Percentiles rank a stretch among this genome's conserved stretches.
These are phyloP conservation scores for Calocybe gangraenosa DNA, from an alignment of 768 basidiomycete genomes.

Conservation along the genomic window DNA sequence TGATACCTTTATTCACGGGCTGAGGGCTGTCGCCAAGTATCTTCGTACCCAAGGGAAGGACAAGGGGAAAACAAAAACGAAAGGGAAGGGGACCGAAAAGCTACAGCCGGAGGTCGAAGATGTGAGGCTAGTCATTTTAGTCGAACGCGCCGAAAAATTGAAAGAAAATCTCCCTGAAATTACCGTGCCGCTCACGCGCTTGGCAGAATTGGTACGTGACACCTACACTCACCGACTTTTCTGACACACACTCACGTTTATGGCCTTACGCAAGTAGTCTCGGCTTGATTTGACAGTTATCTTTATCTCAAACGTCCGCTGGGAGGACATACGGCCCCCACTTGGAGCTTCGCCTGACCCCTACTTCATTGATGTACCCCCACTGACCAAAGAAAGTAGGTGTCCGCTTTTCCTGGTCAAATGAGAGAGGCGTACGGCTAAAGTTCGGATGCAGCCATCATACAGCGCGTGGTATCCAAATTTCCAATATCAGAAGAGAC, in stretches of 20 bases:
- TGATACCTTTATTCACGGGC: conserved; percentile 68
- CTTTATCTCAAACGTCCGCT: conserved; percentile 59
- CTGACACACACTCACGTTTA: no score
- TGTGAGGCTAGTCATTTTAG: conserved; percentile 51
- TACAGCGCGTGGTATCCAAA: conserved; percentile 33
- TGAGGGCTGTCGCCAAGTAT: conserved; percentile 33
- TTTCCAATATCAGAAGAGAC: conserved; percentile 23
- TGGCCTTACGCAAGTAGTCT: no score
- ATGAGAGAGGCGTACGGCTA: neutral
- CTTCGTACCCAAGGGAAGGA: conserved; percentile 18
- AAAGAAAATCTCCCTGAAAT: conserved; percentile 60
- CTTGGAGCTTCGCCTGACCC: conserved; percentile 72
- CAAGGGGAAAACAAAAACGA: conserved; percentile 22
- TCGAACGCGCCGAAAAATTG: conserved; percentile 68
- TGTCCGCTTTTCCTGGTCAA: neutral
- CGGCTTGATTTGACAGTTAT: conserved; percentile 55
- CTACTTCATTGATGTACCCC: conserved; percentile 54
- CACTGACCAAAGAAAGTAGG: conserved; percentile 55
- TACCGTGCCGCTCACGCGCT: conserved; percentile 64
- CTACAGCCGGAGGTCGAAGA: conserved; percentile 15
- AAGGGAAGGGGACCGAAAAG: conserved; percentile 17
- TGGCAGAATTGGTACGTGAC: conserved; percentile 62
- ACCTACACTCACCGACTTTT: no score
- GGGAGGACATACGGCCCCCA: conserved; percentile 71
- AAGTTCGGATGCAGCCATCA: conserved; percentile 20